Conservation (phyloP, 768 basidiomycete species). For the Strobilomyces dryophilus region DNA sequence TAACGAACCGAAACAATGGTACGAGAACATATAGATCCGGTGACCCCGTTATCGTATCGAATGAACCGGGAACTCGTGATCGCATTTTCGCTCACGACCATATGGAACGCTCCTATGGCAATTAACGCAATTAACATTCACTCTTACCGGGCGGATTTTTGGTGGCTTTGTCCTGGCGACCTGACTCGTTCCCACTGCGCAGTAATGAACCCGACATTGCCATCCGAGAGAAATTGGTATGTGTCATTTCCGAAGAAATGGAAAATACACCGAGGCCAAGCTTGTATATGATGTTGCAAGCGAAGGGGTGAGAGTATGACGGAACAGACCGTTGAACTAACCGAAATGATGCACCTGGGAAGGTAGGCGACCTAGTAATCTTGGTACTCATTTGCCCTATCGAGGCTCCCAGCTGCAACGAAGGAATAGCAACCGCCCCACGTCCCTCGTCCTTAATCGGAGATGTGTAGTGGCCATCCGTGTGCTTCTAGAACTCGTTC, state of each 20-base stretch:
- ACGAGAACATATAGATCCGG: conserved; percentile 18
- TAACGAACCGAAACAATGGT: conserved; percentile 23
- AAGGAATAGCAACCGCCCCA: background rate
- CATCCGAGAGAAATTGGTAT: background rate
- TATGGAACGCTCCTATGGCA: conserved; percentile 7
- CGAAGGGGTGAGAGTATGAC: background rate
- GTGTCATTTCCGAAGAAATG: conserved; percentile 17
- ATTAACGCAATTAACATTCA: too few species aligned
- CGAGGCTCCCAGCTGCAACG: background rate
- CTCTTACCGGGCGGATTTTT: conserved; percentile 8
- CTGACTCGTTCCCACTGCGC: conserved; percentile 8
- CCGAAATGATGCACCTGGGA: background rate
- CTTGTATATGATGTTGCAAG: background rate
- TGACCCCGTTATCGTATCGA: conserved; percentile 9
- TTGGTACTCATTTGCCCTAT: background rate
- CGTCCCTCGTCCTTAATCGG: background rate
- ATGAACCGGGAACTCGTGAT: background rate
- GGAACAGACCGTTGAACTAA: background rate
- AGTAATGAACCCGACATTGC: conserved; percentile 1
- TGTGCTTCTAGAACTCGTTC: background rate
- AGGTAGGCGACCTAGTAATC: background rate
- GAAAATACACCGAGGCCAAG: background rate
- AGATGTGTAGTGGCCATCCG: background rate
- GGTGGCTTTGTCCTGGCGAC: conserved; percentile 4
- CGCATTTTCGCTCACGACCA: conserved; percentile 1